A percentile compares a stretch with the other conserved stretches of the same genome.
Conservation (phyloP, 2,329 filamentous ascomycete genomes). For the Aspergillus proliferans region DNA sequence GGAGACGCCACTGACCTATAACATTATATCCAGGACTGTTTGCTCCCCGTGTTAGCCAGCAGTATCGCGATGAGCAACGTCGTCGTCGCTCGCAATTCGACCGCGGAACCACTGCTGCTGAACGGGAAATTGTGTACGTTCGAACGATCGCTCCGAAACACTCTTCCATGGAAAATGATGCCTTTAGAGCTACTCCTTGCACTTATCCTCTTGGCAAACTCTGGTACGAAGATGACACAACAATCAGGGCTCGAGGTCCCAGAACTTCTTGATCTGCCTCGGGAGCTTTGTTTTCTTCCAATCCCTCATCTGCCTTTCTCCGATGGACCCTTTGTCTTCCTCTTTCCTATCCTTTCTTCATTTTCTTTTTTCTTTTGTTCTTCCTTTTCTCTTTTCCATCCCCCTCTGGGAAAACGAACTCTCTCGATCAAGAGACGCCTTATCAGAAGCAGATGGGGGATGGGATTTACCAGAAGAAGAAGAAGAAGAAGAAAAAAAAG, state of each 20-base stretch:
- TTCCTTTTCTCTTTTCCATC: not conserved
- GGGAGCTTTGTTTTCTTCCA: not conserved
- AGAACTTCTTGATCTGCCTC: constrained; percentile 11
- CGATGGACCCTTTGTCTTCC: too few relatives aligned
- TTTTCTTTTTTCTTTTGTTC: not conserved
- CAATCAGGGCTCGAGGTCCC: constrained; percentile 12
- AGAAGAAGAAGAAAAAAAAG: not conserved
- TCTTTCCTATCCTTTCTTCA: constrained; percentile 3
- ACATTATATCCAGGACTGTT: constrained; percentile 48
- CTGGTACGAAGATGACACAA: constrained; percentile 14
- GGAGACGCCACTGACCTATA: not conserved
- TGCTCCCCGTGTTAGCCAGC: constrained; percentile 69
- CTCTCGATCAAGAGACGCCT: not conserved
- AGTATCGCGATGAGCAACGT: constrained; percentile 68
- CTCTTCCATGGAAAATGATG: constrained; percentile 12
- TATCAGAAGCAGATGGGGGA: not conserved
- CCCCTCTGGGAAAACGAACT: not conserved
- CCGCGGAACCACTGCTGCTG: constrained; percentile 68
- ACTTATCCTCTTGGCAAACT: constrained; percentile 19
- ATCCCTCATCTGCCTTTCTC: too few relatives aligned
- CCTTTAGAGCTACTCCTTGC: constrained; percentile 18
- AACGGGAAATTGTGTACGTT: constrained; percentile 50
- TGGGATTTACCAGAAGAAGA: not conserved
- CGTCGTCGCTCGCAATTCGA: constrained; percentile 73
- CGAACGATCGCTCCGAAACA: constrained; percentile 15